phyloP scores from a whole-genome alignment of 352 stramenopile genomes.

The Phytophthora constricta region DNA sequence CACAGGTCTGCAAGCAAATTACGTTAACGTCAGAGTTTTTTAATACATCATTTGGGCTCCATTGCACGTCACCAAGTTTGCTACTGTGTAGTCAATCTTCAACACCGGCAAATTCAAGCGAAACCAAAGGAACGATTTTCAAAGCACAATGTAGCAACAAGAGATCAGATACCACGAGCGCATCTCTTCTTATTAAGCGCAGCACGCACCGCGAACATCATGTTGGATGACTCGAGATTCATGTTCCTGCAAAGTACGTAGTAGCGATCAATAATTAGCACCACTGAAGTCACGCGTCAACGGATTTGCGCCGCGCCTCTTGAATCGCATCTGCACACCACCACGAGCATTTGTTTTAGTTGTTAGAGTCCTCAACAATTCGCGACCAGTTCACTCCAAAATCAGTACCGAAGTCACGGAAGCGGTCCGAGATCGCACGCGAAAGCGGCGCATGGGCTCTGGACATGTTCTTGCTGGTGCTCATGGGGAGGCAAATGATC shows the following conservation, averaged over 20 bases:
- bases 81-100: constrained; percentile 77
- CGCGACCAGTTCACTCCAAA: not conserved
- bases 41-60: too few relatives aligned
- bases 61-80: constrained; percentile 48
- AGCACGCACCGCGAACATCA: constrained; percentile 59
- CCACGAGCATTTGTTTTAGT: not conserved
- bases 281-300: not conserved
- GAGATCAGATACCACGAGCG: not conserved
- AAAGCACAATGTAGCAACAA: not conserved
- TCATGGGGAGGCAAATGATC: constrained; percentile 30
- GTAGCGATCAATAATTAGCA: too few relatives aligned
- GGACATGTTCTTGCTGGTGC: constrained; percentile 9
- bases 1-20: constrained; percentile 29
- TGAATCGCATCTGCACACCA: constrained; percentile 29
- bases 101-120: too few relatives aligned
- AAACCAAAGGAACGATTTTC: too few relatives aligned
- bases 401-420: constrained; percentile 38
- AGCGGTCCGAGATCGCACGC: constrained; percentile 36
- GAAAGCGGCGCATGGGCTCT: constrained; percentile 23
- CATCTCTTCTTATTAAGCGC: not conserved
- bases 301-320: constrained; percentile 22
- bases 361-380: not conserved
- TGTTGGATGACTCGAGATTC: constrained; percentile 71
- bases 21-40: too few relatives aligned
- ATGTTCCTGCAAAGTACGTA: constrained; percentile 34